Evolutionary conservation across 225 moss, liverwort and hornwort genomes (phyloP), one percentile per base, ranked within the genome.

Genomic region (Bryum argenteum): DNA sequence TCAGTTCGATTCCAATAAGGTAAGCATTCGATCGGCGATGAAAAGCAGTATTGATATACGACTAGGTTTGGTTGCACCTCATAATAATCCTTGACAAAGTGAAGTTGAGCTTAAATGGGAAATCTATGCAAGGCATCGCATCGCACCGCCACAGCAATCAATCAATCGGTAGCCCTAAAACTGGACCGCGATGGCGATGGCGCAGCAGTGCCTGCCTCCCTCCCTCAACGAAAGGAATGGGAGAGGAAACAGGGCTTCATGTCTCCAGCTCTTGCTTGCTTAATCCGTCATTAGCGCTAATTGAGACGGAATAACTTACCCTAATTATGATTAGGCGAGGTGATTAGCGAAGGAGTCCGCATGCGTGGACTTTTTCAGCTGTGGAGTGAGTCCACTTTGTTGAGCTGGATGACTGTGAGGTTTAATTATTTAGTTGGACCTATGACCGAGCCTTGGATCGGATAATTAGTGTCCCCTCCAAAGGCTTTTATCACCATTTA

Each of bases 41-140:
- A 12, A 53, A 51, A 23, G 52, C n/a, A 54, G 22, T 0, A 18
- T n/a, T 65, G 8, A 23, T 17, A 60, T 38, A 8, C 15, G 17
- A 69, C 69, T 15, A 65, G 50, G 37, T 13, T 64, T 77, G 71
- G 77, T 26, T 19, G 19, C 24, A 9, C 33, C 44, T 37, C 54
- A 42, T 33, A 41, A 42, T 33, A 41, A 70, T 63, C 61, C 68
- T 14, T 18, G 37, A 51, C 66, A 66, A 17, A 54, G 19, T 53
- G 52, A 17, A 54, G 19, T 53, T 11, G 47, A 47, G 48, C 47
- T 24, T 48, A 4, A 17, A 56, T 56, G 11, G 21, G 4, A 15
- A 74, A 41, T 23, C 33, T 4, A 5, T 18, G 23, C 54, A 22
- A 52, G 2, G 9, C 42, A 24, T 14, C 42, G 50, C 66, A 59